Evolutionary conservation across 2,329 filamentous ascomycete genomes (phyloP), one percentile per base, ranked within the genome.

Genomic region (Karstenula rhodostoma): DNA sequence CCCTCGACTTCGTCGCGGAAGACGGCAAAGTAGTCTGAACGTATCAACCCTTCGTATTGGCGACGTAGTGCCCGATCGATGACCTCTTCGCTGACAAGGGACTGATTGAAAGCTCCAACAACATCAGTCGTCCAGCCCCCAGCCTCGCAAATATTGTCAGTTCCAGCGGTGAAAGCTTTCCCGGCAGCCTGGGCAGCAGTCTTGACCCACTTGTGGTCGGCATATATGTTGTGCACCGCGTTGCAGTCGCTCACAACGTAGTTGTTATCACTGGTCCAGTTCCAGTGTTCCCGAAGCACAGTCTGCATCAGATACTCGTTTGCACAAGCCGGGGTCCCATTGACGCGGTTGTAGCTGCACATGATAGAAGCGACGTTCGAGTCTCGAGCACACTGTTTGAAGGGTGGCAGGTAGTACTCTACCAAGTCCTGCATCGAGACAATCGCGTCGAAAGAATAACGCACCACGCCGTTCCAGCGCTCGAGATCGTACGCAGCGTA

Each of bases 181-280:
- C 84, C 84, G 1, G 80, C 78, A 70, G 32, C 81, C 77, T 22
- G 79, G 71, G 44, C 62, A 27, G 58, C 58, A 1, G 81, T 82
- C 2, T 72, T 69, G 2, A 77, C 69, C 56, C 78, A 81, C 33
- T 77, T 71, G 60, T 81, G 84, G 1, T 83, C 82, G 23, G 81
- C 78, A 64, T 80, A 87, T 57, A 90, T 83, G 67, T 89, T 85
- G 46, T 84, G 79, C 0, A 90, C 80, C 0, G 89, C 85, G 58
- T 88, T 87, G 65, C 89, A 91, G 69, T 91, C 89, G n/a, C 83
- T 86, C 0, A 86, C 87, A 37, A 91, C 82, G 70, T 85, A 89
- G 62, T 89, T 85, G 54, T 87, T 83, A 46, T 86, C 82, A 3
- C 84, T 81, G 0, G 83, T 85, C 82, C 88, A 92, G 47, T 81